A percentile compares a stretch with the other conserved stretches of the same genome.
Conservation (phyloP, 495 filamentous ascomycete species). For the Penicillium salamii region DNA sequence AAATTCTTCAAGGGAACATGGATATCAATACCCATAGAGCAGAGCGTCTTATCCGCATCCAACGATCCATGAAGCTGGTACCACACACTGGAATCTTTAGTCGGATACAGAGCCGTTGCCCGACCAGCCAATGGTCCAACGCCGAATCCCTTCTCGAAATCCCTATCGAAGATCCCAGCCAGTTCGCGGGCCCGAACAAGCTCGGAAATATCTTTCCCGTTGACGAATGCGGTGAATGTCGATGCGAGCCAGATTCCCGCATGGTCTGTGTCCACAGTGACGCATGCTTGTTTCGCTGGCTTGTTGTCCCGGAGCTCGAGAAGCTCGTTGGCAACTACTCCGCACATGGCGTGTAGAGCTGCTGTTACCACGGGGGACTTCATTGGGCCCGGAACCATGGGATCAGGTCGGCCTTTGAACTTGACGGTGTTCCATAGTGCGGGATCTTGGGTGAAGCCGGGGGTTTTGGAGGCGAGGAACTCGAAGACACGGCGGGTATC, state of each 20-base stretch:
- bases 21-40: conserved; percentile 24
- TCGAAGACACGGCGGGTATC: conserved; percentile 25
- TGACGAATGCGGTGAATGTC: conserved; percentile 12
- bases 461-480: conserved; percentile 13
- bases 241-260: conserved; percentile 24
- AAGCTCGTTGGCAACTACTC: conserved; percentile 24
- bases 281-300: neutral
- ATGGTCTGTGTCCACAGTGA: conserved; percentile 23
- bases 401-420: conserved; percentile 20
- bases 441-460: conserved; percentile 18
- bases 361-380: conserved; percentile 24
- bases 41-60: conserved; percentile 18
- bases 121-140: conserved; percentile 16
- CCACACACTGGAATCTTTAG: conserved; percentile 24
- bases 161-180: conserved; percentile 9
- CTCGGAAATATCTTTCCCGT: conserved; percentile 16
- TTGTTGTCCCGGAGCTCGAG: conserved; percentile 17
- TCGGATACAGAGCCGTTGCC: conserved; percentile 29
- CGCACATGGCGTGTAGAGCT: conserved; percentile 26
- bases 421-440: conserved; percentile 20
- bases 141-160: conserved; percentile 24
- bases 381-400: conserved; percentile 25
- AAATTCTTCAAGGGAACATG: conserved; percentile 10
- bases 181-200: conserved; percentile 13
- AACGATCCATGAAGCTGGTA: conserved; percentile 36